Evolutionary conservation across 1,139 yeast genomes (phyloP).

Genomic region (Pichia sp.): DNA sequence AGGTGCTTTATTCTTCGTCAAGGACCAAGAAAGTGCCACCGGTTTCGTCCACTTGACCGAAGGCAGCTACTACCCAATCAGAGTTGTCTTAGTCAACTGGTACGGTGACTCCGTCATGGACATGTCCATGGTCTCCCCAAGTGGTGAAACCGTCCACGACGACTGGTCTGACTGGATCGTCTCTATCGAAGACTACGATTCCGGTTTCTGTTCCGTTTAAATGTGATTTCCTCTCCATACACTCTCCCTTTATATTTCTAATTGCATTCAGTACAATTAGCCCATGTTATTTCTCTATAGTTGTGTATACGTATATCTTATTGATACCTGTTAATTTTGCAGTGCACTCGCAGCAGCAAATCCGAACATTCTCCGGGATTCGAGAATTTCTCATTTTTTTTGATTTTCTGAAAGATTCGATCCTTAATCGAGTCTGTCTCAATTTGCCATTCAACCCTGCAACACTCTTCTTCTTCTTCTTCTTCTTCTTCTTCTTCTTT

Average conservation of each 20-base stretch:
- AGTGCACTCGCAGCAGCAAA: too few species aligned
- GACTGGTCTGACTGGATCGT: conserved; percentile 14
- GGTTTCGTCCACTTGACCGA: conserved; percentile 13
- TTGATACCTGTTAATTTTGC: too few species aligned
- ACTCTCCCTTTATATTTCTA: too few species aligned
- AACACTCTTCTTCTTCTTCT: too few species aligned
- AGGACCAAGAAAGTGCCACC: conserved; percentile 1
- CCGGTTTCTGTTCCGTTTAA: conserved; percentile 10
- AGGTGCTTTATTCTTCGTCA: conserved; percentile 9
- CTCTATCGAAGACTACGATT: conserved; percentile 10
- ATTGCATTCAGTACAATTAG: too few species aligned
- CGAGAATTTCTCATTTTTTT: background rate
- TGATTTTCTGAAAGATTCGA: background rate
- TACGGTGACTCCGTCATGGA: conserved; percentile 12
- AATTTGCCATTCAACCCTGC: too few species aligned
- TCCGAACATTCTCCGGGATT: too few species aligned
- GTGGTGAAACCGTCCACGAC: conserved; percentile 6
- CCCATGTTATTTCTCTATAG: too few species aligned
- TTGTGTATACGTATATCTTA: too few species aligned
- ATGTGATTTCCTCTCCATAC: too few species aligned
- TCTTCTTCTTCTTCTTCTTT: too few species aligned
- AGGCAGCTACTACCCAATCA: conserved; percentile 21
- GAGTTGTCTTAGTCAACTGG: conserved; percentile 20
- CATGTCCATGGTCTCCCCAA: conserved; percentile 14
- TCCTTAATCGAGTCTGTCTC: too few species aligned